phyloP scores from a whole-genome alignment of 2,329 filamentous ascomycete genomes.

The Penicillium sp. region DNA sequence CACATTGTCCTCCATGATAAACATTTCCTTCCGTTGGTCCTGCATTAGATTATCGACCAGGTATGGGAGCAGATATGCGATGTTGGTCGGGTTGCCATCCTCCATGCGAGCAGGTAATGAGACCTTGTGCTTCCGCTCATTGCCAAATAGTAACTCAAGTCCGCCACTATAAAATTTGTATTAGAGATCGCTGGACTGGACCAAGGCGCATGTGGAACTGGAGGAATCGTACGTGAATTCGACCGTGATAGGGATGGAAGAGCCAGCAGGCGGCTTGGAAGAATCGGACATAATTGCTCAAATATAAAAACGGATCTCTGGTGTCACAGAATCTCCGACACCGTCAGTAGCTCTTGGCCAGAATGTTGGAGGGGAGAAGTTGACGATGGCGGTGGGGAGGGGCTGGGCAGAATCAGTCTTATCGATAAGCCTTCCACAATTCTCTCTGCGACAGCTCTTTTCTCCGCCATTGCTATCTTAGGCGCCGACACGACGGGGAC shows the following conservation, averaged over 20 bases:
- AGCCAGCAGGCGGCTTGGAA: constrained; percentile 11
- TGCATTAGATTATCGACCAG: constrained; percentile 83
- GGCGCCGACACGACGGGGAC: constrained; percentile 1
- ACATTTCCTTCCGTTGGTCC: constrained; percentile 82
- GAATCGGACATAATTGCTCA: constrained; percentile 8
- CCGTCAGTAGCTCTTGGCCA: not conserved
- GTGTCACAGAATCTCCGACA: not conserved
- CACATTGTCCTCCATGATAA: constrained; percentile 85
- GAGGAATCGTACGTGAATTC: constrained; percentile 67
- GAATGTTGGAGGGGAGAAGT: constrained; percentile 6
- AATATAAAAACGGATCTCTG: not conserved
- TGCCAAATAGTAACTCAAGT: constrained; percentile 89
- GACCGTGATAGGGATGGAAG: constrained; percentile 62
- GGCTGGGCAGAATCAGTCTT: constrained; percentile 28
- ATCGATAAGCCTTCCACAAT: constrained; percentile 42
- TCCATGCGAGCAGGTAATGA: constrained; percentile 65
- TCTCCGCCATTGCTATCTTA: constrained; percentile 13
- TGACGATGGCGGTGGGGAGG: constrained; percentile 19
- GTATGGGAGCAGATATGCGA: constrained; percentile 75
- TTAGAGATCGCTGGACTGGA: constrained; percentile 5
- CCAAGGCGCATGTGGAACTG: not conserved
- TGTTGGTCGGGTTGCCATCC: constrained; percentile 63
- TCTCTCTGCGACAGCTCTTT: constrained; percentile 26
- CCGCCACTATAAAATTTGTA: constrained; percentile 66
- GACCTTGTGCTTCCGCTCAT: constrained; percentile 73